Percentiles rank a stretch among this genome's conserved stretches.
phyloP scores from a whole-genome alignment of 805 yeast species.

The Monosporozyma solicola region DNA sequence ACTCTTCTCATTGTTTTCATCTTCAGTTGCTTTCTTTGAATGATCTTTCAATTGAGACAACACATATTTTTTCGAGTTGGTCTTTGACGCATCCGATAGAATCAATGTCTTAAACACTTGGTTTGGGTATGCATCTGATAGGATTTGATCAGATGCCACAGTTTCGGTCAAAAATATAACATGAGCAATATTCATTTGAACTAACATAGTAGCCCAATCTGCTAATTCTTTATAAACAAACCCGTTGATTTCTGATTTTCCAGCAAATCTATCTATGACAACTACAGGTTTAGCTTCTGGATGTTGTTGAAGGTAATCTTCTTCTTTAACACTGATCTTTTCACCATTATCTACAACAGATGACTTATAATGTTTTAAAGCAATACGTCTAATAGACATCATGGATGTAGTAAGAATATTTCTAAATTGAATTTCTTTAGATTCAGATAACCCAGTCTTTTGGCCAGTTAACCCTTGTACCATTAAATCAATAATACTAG shows the following conservation, averaged over 20 bases:
- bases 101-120: constrained; percentile 72
- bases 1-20: constrained; percentile 19
- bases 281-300: constrained; percentile 82
- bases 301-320: constrained; percentile 73
- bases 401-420: constrained; percentile 66
- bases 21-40: constrained; percentile 22
- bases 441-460: constrained; percentile 80
- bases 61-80: constrained; percentile 64
- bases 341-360: constrained; percentile 26
- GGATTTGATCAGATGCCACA: constrained; percentile 59
- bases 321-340: constrained; percentile 46
- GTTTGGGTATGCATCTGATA: constrained; percentile 70
- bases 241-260: constrained; percentile 50
- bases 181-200: constrained; percentile 75
- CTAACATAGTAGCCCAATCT: constrained; percentile 79
- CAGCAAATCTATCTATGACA: constrained; percentile 66
- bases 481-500: constrained; percentile 72
- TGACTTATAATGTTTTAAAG: constrained; percentile 38
- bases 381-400: constrained; percentile 63
- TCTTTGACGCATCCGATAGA: constrained; percentile 71
- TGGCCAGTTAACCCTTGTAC: constrained; percentile 91
- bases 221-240: constrained; percentile 67
- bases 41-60: constrained; percentile 39
- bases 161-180: constrained; percentile 85
- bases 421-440: constrained; percentile 72